Conservation (phyloP, 2,329 filamentous ascomycete genomes). For the Dothideomycetes sp. region DNA sequence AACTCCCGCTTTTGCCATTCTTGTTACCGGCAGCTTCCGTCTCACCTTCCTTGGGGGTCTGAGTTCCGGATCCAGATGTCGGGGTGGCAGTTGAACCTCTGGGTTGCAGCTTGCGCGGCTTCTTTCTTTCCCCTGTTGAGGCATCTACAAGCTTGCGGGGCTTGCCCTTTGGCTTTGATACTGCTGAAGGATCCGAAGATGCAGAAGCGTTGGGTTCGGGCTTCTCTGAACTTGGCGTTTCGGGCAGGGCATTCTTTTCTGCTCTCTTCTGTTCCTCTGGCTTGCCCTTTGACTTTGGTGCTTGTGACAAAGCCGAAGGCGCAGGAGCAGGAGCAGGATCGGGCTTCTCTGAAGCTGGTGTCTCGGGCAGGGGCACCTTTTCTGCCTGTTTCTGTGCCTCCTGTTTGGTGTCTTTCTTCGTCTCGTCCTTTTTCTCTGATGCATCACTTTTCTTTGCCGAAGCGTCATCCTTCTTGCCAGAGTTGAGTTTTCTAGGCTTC, state of each 20-base stretch:
- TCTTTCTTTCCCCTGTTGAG: conserved; percentile 9
- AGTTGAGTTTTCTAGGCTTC: conserved; percentile 7
- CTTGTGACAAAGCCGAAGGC: too few relatives aligned
- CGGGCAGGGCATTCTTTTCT: conserved; percentile 3
- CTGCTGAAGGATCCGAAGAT: background rate
- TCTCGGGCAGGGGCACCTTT: conserved; percentile 1
- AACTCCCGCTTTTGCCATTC: conserved; percentile 6
- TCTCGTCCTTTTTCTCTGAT: background rate
- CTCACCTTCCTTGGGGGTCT: background rate
- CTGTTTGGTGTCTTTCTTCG: conserved; percentile 4
- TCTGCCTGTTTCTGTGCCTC: conserved; percentile 5
- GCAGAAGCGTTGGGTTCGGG: conserved; percentile 2
- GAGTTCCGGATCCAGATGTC: conserved; percentile 1
- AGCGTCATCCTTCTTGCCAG: conserved; percentile 4
- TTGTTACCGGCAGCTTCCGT: background rate
- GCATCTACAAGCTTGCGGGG: conserved; percentile 10
- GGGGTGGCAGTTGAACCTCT: background rate
- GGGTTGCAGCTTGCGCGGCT: conserved; percentile 7
- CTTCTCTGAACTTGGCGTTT: conserved; percentile 1
- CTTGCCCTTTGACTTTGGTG: conserved; percentile 1
- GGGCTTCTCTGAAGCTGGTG: conserved; percentile 1
- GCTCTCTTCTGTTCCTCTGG: conserved; percentile 8
- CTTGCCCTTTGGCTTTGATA: conserved; percentile 4
- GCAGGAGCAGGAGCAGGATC: conserved; percentile 1
- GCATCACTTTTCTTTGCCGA: too few relatives aligned